Evolutionary conservation across 306 rosid species (phyloP).

Genomic region (Quercus berberidifolia): DNA sequence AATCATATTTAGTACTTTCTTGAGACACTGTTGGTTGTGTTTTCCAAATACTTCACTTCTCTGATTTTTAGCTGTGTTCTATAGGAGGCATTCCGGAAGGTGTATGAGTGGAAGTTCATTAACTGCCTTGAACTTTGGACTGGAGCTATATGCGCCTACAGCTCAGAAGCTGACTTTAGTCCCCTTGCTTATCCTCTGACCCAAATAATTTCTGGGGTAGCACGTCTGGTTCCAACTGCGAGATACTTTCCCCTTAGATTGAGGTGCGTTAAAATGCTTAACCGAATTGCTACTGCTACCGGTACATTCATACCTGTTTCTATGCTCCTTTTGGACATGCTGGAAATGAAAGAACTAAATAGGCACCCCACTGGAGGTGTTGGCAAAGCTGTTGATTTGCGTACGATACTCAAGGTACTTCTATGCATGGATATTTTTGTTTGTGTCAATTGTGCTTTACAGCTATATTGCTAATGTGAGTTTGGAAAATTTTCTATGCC

Average conservation of each 20-base stretch:
- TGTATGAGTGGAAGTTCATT: conserved; percentile 90
- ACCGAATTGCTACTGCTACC: conserved; percentile 66
- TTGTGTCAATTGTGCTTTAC: neutral
- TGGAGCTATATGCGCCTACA: conserved; percentile 67
- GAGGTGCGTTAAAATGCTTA: conserved; percentile 80
- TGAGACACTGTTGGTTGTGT: neutral
- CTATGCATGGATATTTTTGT: neutral
- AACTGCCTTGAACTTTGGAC: conserved; percentile 97
- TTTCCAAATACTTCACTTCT: conserved; percentile 10
- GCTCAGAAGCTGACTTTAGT: conserved; percentile 69
- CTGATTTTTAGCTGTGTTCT: conserved; percentile 25
- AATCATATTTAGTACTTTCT: neutral
- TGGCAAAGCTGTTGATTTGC: conserved; percentile 87
- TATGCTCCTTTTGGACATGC: conserved; percentile 89
- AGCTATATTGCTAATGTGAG: conserved; percentile 2
- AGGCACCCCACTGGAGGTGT: conserved; percentile 78
- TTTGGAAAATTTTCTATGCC: conserved; percentile 20
- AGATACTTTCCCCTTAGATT: conserved; percentile 82
- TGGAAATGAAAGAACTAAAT: conserved; percentile 93
- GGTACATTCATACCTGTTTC: conserved; percentile 75
- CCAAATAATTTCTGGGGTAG: conserved; percentile 83
- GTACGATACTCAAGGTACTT: conserved; percentile 70
- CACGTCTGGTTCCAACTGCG: conserved; percentile 90
- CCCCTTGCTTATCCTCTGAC: conserved; percentile 88
- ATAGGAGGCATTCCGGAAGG: conserved; percentile 91